These are phyloP conservation scores for Escovopsis sp. DNA, from an alignment of 2,329 filamentous ascomycete species.

Conservation along the genomic window DNA sequence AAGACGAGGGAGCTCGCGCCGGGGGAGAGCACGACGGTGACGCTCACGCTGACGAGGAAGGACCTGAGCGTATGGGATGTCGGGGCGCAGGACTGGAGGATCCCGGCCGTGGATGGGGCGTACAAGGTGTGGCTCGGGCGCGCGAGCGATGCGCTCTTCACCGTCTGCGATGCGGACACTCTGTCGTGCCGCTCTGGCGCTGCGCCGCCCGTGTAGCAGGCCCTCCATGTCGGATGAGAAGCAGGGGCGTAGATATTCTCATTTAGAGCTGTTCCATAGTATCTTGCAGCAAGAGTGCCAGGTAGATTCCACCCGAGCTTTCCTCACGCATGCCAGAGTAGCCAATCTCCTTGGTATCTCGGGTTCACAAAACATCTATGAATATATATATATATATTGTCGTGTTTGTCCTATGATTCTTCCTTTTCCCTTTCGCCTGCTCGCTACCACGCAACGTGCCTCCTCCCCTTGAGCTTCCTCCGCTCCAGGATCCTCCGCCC, in stretches of 20 bases:
- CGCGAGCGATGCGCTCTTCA: constrained; percentile 20
- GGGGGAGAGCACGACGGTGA: constrained; percentile 37
- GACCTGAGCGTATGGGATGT: constrained; percentile 64
- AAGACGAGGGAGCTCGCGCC: constrained; percentile 43
- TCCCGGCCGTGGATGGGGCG: constrained; percentile 21
- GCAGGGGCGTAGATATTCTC: background rate
- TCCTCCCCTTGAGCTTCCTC: constrained; percentile 38
- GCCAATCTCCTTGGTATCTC: too few species aligned
- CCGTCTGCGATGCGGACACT: constrained; percentile 16
- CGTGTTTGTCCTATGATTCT: background rate
- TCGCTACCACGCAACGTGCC: constrained; percentile 21
- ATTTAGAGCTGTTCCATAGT: background rate
- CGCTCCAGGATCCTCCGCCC: constrained; percentile 38
- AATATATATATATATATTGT: background rate
- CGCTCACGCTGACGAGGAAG: constrained; percentile 46
- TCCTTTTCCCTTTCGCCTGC: background rate
- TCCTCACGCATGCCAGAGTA: too few species aligned
- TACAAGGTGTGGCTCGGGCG: constrained; percentile 26
- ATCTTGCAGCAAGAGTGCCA: too few species aligned
- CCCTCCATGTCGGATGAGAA: background rate
- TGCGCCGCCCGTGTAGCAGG: constrained; percentile 7
- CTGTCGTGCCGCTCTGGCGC: constrained; percentile 15
- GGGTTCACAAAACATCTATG: too few species aligned
- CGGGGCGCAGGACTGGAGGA: constrained; percentile 51
- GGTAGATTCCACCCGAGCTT: too few species aligned